Conservation (phyloP, 23 red algal genomes). For the Gracilaria gracilis region DNA sequence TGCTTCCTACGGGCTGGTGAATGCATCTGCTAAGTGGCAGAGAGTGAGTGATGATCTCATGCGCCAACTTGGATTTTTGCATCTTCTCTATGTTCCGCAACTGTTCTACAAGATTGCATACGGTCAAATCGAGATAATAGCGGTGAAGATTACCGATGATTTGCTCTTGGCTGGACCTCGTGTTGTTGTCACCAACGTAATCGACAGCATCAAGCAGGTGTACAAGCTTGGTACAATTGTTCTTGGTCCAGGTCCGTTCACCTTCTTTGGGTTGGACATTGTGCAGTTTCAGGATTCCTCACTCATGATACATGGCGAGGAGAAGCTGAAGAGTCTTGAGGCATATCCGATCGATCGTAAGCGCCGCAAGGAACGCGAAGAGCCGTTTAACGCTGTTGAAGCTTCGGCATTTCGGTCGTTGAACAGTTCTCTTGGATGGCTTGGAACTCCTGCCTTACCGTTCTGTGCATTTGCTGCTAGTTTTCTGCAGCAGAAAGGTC, state of each 20-base stretch:
- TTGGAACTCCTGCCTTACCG: slow-evolving; percentile 14
- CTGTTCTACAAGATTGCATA: slow-evolving; percentile 32
- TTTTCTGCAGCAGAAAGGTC: slow-evolving; percentile 40
- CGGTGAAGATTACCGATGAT: slow-evolving; percentile 38
- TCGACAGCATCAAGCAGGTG: slow-evolving; percentile 16
- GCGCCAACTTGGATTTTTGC: slow-evolving; percentile 1
- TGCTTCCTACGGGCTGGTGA: slow-evolving; percentile 40
- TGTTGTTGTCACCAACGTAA: not conserved
- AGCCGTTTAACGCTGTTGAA: slow-evolving; percentile 9
- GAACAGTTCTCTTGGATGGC: slow-evolving; percentile 31
- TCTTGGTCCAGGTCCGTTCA: slow-evolving; percentile 21
- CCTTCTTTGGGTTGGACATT: slow-evolving; percentile 31
- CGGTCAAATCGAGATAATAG: slow-evolving; percentile 2
- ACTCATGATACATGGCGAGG: slow-evolving; percentile 25
- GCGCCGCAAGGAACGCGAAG: not conserved
- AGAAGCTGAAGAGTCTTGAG: slow-evolving; percentile 24
- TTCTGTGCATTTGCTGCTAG: slow-evolving; percentile 31
- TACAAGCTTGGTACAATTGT: slow-evolving; percentile 41
- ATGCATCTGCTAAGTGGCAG: slow-evolving; percentile 53
- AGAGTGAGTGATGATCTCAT: slow-evolving; percentile 5
- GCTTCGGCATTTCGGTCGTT: slow-evolving; percentile 1
- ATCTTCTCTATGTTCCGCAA: slow-evolving; percentile 24
- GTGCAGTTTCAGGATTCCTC: not conserved
- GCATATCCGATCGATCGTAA: slow-evolving; percentile 22
- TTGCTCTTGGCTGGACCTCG: not conserved